phyloP scores from a whole-genome alignment of 306 rosid species.

The Quercus variabilis region DNA sequence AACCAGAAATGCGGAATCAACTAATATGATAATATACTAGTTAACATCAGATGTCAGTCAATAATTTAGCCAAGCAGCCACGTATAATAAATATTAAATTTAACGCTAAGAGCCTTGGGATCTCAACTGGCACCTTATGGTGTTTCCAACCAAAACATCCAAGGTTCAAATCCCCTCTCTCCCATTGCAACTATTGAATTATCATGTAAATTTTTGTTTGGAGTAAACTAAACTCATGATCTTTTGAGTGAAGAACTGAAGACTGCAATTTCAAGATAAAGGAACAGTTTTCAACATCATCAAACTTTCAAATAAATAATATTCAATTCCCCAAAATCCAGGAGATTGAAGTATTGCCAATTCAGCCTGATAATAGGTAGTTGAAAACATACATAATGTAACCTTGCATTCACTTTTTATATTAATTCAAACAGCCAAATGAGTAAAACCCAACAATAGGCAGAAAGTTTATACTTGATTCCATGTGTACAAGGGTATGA shows the following conservation, averaged over 20 bases:
- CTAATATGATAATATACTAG: neutral
- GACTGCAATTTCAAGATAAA: no score
- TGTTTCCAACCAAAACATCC: neutral
- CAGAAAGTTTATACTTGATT: no score
- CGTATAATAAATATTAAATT: neutral
- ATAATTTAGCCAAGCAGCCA: neutral
- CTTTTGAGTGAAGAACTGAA: no score
- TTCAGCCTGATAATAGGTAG: no score
- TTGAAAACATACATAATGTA: no score
- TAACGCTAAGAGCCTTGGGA: neutral
- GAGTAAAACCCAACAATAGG: no score
- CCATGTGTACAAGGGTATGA: no score
- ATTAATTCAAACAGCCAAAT: no score
- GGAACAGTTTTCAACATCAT: neutral
- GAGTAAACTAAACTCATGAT: neutral
- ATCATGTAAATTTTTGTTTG: neutral
- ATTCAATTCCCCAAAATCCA: neutral
- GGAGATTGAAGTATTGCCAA: neutral
- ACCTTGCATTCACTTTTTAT: no score
- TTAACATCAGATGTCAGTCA: neutral
- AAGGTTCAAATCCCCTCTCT: no score
- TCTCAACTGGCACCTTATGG: no score
- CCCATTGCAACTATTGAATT: no score
- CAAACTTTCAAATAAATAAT: neutral
- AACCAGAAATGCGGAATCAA: neutral